phyloP scores from a whole-genome alignment of 306 rosid genomes.

The Gastrolobium bilobum region DNA sequence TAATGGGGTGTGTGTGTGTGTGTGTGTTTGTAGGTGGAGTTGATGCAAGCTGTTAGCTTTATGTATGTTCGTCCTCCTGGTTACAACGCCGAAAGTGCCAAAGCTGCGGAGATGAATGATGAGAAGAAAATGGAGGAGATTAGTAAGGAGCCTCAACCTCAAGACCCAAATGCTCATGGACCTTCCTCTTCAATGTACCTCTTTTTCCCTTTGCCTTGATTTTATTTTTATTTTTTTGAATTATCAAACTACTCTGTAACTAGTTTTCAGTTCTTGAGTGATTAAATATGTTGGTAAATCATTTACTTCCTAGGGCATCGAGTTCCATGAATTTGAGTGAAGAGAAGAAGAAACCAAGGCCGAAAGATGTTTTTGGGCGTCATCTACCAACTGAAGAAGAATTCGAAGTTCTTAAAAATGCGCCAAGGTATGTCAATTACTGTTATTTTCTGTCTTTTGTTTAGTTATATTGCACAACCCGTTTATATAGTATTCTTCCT shows the following conservation, averaged over 20 bases:
- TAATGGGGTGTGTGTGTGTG: background rate
- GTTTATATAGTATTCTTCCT: background rate
- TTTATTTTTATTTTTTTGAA: background rate
- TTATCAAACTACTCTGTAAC: background rate
- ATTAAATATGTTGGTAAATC: slow-evolving; percentile 9
- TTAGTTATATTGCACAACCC: background rate
- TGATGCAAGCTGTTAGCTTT: slow-evolving; percentile 96
- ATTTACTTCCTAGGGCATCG: slow-evolving; percentile 50
- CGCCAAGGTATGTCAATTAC: slow-evolving; percentile 74
- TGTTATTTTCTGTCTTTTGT: slow-evolving; percentile 19
- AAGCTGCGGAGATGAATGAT: slow-evolving; percentile 87
- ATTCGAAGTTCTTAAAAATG: slow-evolving; percentile 86
- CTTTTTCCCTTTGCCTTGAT: background rate
- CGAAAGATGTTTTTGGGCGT: slow-evolving; percentile 97
- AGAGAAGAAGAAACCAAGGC: slow-evolving; percentile 81
- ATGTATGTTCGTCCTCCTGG: slow-evolving; percentile 99
- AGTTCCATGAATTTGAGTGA: slow-evolving; percentile 50
- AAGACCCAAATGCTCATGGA: slow-evolving; percentile 48
- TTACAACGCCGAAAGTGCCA: slow-evolving; percentile 91
- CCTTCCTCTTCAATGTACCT: slow-evolving; percentile 66
- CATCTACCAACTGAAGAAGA: slow-evolving; percentile 92
- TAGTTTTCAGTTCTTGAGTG: slow-evolving; percentile 13
- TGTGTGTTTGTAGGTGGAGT: slow-evolving; percentile 70
- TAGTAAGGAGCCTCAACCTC: slow-evolving; percentile 50
- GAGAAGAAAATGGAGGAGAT: slow-evolving; percentile 62